Percentiles rank a stretch among this genome's conserved stretches.
phyloP scores from a whole-genome alignment of 129 eudicot species.

The Ambrosia trifida region DNA sequence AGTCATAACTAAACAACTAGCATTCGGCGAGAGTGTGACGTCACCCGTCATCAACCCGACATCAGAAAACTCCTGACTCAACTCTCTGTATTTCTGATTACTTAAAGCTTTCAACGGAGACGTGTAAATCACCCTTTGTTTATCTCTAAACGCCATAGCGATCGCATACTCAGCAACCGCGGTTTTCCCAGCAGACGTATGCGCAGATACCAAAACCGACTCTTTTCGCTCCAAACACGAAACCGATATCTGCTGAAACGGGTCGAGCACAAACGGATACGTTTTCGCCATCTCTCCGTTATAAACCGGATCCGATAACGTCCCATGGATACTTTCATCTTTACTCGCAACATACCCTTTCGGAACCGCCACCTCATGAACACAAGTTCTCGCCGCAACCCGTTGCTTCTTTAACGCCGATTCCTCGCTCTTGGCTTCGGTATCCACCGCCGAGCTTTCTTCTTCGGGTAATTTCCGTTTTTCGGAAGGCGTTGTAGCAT shows the following conservation, averaged over 20 bases:
- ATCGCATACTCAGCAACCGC: slow-evolving; percentile 99
- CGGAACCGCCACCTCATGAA: slow-evolving; percentile 97
- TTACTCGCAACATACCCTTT: slow-evolving; percentile 53
- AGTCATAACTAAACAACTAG: slow-evolving; percentile 96
- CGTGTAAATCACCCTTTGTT: slow-evolving; percentile 92
- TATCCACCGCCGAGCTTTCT: slow-evolving; percentile 33
- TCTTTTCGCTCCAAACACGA: slow-evolving; percentile 94
- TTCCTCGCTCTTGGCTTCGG: slow-evolving; percentile 23
- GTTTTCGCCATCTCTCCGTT: slow-evolving; percentile 76
- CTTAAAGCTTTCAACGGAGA: slow-evolving; percentile 94
- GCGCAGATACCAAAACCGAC: slow-evolving; percentile 91
- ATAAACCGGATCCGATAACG: slow-evolving; percentile 67
- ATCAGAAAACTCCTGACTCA: slow-evolving; percentile 87
- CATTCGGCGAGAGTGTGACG: slow-evolving; percentile 89
- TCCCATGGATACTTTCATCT: slow-evolving; percentile 73
- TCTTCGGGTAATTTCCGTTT: slow-evolving; percentile 61
- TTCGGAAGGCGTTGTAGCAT: slow-evolving; percentile 40
- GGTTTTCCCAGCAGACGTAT: slow-evolving; percentile 97
- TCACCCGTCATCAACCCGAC: slow-evolving; percentile 99
- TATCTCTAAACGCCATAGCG: slow-evolving; percentile 92
- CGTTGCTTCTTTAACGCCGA: slow-evolving; percentile 45
- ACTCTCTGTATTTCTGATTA: slow-evolving; percentile 93
- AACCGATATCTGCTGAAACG: slow-evolving; percentile 85
- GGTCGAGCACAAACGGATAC: slow-evolving; percentile 79
- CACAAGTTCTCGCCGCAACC: slow-evolving; percentile 69